phyloP scores from a whole-genome alignment of 768 basidiomycete genomes.

The Glaciozyma antarctica region DNA sequence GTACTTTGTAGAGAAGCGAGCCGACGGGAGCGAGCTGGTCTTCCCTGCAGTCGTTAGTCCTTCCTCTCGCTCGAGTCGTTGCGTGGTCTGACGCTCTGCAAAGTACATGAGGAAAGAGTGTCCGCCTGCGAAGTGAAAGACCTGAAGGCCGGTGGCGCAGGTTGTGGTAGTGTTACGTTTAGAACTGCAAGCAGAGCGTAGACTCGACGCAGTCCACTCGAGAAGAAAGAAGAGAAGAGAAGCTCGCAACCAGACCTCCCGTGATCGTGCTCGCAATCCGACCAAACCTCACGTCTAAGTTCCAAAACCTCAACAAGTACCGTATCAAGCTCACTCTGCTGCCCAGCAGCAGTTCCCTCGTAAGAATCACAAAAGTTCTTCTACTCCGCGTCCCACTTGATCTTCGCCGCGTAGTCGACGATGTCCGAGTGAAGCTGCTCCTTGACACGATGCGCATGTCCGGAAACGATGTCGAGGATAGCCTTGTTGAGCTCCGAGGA shows the following conservation, averaged over 20 bases:
- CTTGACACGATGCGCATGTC: constrained; percentile 59
- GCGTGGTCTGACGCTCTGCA: not conserved
- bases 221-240: too few relatives aligned
- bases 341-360: not conserved
- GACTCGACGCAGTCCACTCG: too few relatives aligned
- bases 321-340: not conserved
- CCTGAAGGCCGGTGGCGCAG: not conserved
- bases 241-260: too few relatives aligned
- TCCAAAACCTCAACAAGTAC: too few relatives aligned
- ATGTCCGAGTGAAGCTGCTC: constrained; percentile 69
- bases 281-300: not conserved
- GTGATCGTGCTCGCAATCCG: too few relatives aligned
- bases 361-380: not conserved
- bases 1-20: too few relatives aligned
- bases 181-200: too few relatives aligned
- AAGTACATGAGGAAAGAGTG: not conserved
- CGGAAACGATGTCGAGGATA: constrained; percentile 80
- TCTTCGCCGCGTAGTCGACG: constrained; percentile 58
- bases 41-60: constrained; percentile 16
- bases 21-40: not conserved
- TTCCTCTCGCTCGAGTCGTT: not conserved
- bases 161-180: too few relatives aligned
- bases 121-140: not conserved
- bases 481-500: constrained; percentile 76
- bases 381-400: constrained; percentile 57